Conservation (phyloP, 2,329 filamentous ascomycete genomes). For the Phyllosticta citribraziliensis region DNA sequence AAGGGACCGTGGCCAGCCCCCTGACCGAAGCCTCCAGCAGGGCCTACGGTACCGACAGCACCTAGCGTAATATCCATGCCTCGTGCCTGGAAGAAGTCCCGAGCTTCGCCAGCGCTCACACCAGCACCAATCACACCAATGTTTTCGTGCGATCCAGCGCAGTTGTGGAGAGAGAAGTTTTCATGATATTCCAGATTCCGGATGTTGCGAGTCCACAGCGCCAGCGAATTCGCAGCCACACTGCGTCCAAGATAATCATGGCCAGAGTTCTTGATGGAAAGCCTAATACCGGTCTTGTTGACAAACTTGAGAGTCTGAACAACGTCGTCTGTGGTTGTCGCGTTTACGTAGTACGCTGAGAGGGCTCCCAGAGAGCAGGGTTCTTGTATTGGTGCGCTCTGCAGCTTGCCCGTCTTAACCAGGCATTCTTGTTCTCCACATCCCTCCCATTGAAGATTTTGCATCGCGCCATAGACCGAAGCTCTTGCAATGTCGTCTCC, state of each 20-base stretch:
- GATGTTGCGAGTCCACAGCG: constrained; percentile 16
- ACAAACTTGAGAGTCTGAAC: constrained; percentile 16
- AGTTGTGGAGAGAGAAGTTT: constrained; percentile 16
- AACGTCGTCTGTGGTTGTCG: constrained; percentile 14
- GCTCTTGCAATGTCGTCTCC: constrained; percentile 3
- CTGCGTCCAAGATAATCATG: constrained; percentile 19
- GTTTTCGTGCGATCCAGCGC: constrained; percentile 15
- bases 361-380: constrained; percentile 6
- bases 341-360: constrained; percentile 17
- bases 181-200: constrained; percentile 9
- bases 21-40: constrained; percentile 34
- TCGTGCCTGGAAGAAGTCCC: background rate
- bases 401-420: background rate
- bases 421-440: constrained; percentile 1
- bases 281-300: constrained; percentile 13
- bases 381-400: background rate
- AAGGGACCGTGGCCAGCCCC: constrained; percentile 36
- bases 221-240: constrained; percentile 13
- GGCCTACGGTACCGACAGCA: constrained; percentile 22
- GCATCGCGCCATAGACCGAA: constrained; percentile 3
- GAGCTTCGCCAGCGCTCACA: background rate
- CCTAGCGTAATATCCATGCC: constrained; percentile 1
- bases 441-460: constrained; percentile 8
- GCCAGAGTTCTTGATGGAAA: constrained; percentile 19
- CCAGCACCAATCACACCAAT: constrained; percentile 1